Base-by-base conservation (phyloP, 192 early-diverging fungal species). In the Linnemannia exigua region DNA sequence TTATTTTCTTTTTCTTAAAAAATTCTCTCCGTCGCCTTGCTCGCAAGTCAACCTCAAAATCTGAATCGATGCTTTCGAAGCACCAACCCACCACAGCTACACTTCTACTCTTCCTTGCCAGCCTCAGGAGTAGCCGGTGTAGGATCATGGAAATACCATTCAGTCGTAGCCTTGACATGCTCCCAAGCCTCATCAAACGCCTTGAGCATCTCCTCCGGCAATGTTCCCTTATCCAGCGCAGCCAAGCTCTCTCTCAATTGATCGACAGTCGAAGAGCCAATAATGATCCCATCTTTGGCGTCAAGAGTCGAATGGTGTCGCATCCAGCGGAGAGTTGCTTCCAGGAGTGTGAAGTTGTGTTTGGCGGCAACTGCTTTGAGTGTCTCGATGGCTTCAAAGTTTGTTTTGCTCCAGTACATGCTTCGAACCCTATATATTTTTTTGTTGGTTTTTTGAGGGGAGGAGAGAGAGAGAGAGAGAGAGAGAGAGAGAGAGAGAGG, bases 111-210 rank as follows among this genome's bases (percentile, higher is more conserved):
- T 9, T 44, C 41, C 3, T 44, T 44, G 41, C 5, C 9, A 9
- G 9, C 9, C 41, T 44, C 41, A 44, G 41, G 9, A 44, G 41
- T 9, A 9, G 41, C 41, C 9, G 41, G 41, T 44, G 41, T 3
- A 44, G 41, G 41, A 44, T 44, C 41, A 44, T 44, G 41, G 58
- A 63, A 63, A 25, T 63, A 63, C 58, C 58, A 63, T 12, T 0
- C 14, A 25, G 58, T 63, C 11, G 58, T 63, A 15, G 58, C 0
- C 77, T 88, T 89, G 36, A 89, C 90, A 9, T 74, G 47, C 19
- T 84, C 66, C 91, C 93, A 95, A 3, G 89, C 90, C 19, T 87
- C 83, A 70, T 94, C 92, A 35, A 93, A 90, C 7, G 90, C 91
- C 15, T 74, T 74, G 25, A 94, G 70, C 41, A 95, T 76, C 1